A percentile compares a stretch with the other conserved stretches of the same genome.
Conservation (phyloP, 805 yeast genomes). For the Starmerella ratchasimensis region DNA sequence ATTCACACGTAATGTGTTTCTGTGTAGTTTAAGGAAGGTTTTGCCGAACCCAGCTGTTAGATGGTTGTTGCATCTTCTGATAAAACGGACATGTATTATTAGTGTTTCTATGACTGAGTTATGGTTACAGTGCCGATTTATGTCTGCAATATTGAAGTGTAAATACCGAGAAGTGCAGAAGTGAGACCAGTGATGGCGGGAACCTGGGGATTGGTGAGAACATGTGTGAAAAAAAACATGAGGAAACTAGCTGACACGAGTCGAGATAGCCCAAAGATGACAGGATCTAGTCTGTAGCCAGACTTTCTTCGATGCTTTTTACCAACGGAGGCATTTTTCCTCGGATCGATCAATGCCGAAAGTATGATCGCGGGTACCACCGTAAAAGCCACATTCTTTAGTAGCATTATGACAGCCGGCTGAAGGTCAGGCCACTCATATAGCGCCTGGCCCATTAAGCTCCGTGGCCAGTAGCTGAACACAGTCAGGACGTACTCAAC, state of each 20-base stretch:
- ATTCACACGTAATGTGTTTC: too few species aligned
- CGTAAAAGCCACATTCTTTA: neutral
- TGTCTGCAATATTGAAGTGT: conserved; percentile 24
- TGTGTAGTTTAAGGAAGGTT: too few species aligned
- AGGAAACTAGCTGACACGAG: conserved; percentile 29
- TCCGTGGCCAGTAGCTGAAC: conserved; percentile 1
- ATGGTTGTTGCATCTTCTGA: too few species aligned
- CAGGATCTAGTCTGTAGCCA: conserved; percentile 34
- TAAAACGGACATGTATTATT: too few species aligned
- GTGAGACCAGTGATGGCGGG: conserved; percentile 9
- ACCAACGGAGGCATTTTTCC: conserved; percentile 14
- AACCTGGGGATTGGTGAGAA: neutral
- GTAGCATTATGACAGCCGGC: neutral
- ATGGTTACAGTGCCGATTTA: too few species aligned
- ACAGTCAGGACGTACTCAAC: conserved; percentile 5
- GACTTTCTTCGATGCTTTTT: conserved; percentile 15
- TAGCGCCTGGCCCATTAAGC: neutral
- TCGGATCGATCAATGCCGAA: conserved; percentile 26
- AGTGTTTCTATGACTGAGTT: too few species aligned
- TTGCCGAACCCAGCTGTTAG: too few species aligned
- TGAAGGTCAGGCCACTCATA: neutral
- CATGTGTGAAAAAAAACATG: neutral
- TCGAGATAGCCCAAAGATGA: conserved; percentile 38
- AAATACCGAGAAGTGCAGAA: conserved; percentile 25
- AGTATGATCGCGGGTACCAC: conserved; percentile 21